Base-by-base conservation (phyloP, 106 monocot genomes). In the Agapanthus africanus region DNA sequence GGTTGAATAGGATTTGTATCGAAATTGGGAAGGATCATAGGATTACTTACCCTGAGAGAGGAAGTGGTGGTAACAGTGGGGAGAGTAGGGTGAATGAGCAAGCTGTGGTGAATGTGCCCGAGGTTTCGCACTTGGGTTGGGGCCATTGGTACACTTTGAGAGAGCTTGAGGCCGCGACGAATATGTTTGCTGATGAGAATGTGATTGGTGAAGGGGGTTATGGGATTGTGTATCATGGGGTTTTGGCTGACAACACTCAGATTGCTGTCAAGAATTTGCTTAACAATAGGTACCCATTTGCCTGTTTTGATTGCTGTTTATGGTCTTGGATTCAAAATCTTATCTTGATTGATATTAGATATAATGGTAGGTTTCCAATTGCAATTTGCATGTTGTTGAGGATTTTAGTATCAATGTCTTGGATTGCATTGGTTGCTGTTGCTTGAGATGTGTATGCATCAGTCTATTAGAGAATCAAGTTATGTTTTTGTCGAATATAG, bases 231-330 rank as follows among this genome's bases (percentile, higher is more conserved):
- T 95, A 91, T 54, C 88, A 84, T 67, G 95, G 95, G 5, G 70
- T 91, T 34, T 73, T 95, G 66, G 78, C 70, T 22, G 88, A 91
- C 63, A 44, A 34, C 26, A 82, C 79, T 21, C 79, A 91, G 31
- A 72, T 95, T 64, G 95, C 95, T 47, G 95, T 95, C 11, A 95
- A 95, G 74, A 95, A 91, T 64, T 73, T 95, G 76, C 74, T 95
- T 57, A 95, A 95, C 67, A 95, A 95, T 74, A 88, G 88, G 95
- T 91, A 68, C 44, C 49, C 49, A 68, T 47, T 49, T 68, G 19
- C 16, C 19, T 47, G 46, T 2, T 47, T 13, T 47, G 46, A 19
- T 47, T 47, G 19, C 6, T 13, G 46, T 47, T 1, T 47, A 25
- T 1, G 25, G 21, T 0, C 1, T 57, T 19, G 22, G 25, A 0